These are phyloP conservation scores for Wickerhamomyces alni DNA, from an alignment of 805 yeast genomes.

Conservation along the genomic window DNA sequence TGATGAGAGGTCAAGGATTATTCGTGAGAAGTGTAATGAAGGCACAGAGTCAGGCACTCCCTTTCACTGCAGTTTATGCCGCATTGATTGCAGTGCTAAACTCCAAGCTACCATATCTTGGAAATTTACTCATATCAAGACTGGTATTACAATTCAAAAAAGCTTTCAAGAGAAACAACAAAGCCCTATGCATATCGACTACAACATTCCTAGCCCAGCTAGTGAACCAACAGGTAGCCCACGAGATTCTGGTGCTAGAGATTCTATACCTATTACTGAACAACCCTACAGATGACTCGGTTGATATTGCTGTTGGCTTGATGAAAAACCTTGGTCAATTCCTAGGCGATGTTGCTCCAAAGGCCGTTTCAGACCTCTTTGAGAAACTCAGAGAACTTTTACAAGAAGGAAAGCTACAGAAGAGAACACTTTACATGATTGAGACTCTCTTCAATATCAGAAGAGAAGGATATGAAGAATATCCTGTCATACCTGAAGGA, in stretches of 20 bases:
- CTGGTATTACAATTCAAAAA: conserved; percentile 53
- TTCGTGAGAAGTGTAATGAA: conserved; percentile 53
- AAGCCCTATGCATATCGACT: conserved; percentile 35
- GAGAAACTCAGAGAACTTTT: conserved; percentile 57
- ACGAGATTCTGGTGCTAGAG: conserved; percentile 49
- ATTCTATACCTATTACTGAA: conserved; percentile 40
- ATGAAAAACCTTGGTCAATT: conserved; percentile 47
- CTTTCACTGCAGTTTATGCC: conserved; percentile 46
- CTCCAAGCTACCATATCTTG: conserved; percentile 64
- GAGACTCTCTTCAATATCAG: conserved; percentile 48
- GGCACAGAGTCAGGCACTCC: conserved; percentile 37
- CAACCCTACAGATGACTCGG: conserved; percentile 46
- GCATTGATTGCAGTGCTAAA: conserved; percentile 55
- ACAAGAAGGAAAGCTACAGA: conserved; percentile 44
- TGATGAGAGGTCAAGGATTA: conserved; percentile 56
- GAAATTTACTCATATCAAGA: conserved; percentile 48
- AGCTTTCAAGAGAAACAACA: conserved; percentile 42
- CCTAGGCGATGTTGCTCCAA: conserved; percentile 35
- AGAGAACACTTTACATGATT: conserved; percentile 38
- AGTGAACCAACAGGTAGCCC: conserved; percentile 54
- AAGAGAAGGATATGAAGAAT: conserved; percentile 34
- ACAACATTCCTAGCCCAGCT: conserved; percentile 53
- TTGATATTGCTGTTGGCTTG: conserved; percentile 48
- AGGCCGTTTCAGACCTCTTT: conserved; percentile 44
- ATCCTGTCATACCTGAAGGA: conserved; percentile 35